A percentile compares a stretch with the other conserved stretches of the same genome.
phyloP scores from a whole-genome alignment of 208 protist species.

The Trypanosomatidae sp. region DNA sequence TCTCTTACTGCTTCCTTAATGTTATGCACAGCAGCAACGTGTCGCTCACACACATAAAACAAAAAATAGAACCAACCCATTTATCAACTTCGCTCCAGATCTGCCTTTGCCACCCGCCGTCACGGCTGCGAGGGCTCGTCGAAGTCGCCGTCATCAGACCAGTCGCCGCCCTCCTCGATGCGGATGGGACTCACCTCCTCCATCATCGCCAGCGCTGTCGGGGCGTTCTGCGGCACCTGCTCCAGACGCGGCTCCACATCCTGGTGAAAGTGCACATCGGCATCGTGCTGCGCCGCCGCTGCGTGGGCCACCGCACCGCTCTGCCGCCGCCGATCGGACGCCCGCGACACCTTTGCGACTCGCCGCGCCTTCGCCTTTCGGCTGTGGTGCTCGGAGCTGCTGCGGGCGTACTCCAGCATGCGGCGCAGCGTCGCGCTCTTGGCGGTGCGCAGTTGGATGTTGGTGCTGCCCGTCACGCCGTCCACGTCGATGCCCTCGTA shows the following conservation, averaged over 20 bases:
- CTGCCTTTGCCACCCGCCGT: neutral
- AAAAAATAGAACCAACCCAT: slow-evolving; percentile 4
- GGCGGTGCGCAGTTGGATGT: slow-evolving; percentile 44
- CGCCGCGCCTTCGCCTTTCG: slow-evolving; percentile 12
- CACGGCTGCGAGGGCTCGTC: slow-evolving; percentile 12
- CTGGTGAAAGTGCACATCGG: slow-evolving; percentile 47
- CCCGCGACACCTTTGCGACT: slow-evolving; percentile 26
- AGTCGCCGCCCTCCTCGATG: slow-evolving; percentile 51
- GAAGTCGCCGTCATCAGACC: slow-evolving; percentile 24
- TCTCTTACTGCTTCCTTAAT: too few species aligned
- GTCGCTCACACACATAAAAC: too few species aligned
- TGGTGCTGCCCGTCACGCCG: slow-evolving; percentile 15
- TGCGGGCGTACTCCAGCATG: slow-evolving; percentile 42
- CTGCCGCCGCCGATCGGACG: slow-evolving; percentile 18
- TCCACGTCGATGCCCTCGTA: slow-evolving; percentile 51
- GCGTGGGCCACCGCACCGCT: neutral
- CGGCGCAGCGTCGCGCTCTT: slow-evolving; percentile 67
- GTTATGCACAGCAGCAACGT: too few species aligned
- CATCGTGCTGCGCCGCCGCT: slow-evolving; percentile 27
- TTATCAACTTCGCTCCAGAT: too few species aligned
- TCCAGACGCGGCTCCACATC: slow-evolving; percentile 46
- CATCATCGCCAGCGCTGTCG: slow-evolving; percentile 39
- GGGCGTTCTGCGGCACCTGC: slow-evolving; percentile 82
- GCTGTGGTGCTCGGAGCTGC: slow-evolving; percentile 22
- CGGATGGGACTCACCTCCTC: slow-evolving; percentile 66